phyloP scores from a whole-genome alignment of 2,329 filamentous ascomycete species.

The Volutella citrinella region DNA sequence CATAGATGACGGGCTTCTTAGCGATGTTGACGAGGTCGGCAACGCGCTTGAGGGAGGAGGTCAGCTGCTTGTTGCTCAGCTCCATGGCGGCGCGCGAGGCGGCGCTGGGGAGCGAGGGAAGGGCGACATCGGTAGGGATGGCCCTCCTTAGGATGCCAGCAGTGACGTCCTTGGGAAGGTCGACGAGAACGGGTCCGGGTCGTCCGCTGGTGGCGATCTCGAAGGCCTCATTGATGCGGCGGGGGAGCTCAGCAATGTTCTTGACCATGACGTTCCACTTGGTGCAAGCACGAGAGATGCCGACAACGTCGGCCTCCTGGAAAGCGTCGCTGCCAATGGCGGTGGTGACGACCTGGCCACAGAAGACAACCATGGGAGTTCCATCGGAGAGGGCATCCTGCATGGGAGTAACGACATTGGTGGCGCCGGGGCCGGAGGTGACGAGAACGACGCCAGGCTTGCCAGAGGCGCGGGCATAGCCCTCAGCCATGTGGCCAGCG shows the following conservation, averaged over 20 bases:
- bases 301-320: slow-evolving; percentile 92
- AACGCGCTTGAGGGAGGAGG: slow-evolving; percentile 70
- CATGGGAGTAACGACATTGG: slow-evolving; percentile 94
- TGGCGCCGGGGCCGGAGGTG: slow-evolving; percentile 93
- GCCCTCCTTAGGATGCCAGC: slow-evolving; percentile 77
- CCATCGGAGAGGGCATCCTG: slow-evolving; percentile 95
- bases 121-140: slow-evolving; percentile 71
- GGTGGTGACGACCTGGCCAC: slow-evolving; percentile 84
- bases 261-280: slow-evolving; percentile 99
- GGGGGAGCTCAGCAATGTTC: slow-evolving; percentile 86
- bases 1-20: slow-evolving; percentile 94
- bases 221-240: slow-evolving; percentile 95
- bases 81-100: slow-evolving; percentile 77
- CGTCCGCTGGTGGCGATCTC: slow-evolving; percentile 95
- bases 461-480: slow-evolving; percentile 89
- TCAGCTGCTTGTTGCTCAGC: slow-evolving; percentile 67
- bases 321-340: slow-evolving; percentile 95
- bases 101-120: slow-evolving; percentile 80
- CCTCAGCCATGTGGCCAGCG: slow-evolving; percentile 97
- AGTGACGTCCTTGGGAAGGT: slow-evolving; percentile 95
- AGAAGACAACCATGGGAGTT: slow-evolving; percentile 94
- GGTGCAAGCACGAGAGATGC: slow-evolving; percentile 91
- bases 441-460: slow-evolving; percentile 95
- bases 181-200: slow-evolving; percentile 91
- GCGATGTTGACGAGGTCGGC: slow-evolving; percentile 81